Conservation (phyloP, 2,329 filamentous ascomycete genomes). For the Neopestalotiopsis clavispora region DNA sequence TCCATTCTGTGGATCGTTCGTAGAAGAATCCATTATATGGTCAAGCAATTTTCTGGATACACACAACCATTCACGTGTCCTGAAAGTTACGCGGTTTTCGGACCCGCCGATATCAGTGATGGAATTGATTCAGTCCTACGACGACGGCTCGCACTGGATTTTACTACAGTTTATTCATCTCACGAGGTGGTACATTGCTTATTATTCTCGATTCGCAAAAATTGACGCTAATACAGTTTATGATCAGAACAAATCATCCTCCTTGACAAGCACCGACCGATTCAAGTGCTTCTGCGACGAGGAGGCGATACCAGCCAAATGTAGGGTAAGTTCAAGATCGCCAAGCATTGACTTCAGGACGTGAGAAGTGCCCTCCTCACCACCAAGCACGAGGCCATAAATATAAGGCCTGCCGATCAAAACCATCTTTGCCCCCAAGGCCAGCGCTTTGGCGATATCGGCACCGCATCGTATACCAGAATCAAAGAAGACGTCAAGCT, state of each 20-base stretch:
- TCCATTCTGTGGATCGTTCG: not conserved
- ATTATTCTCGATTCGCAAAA: not conserved
- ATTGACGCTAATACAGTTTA: not conserved
- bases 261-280: slow-evolving; percentile 24
- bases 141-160: not conserved
- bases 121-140: not conserved
- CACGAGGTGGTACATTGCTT: not conserved
- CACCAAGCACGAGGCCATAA: slow-evolving; percentile 40
- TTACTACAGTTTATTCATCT: not conserved
- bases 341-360: slow-evolving; percentile 32
- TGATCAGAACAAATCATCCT: slow-evolving; percentile 28
- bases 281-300: slow-evolving; percentile 24
- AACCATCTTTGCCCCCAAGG: slow-evolving; percentile 60
- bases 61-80: not conserved
- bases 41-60: not conserved
- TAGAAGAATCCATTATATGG: not conserved
- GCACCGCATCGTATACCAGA: slow-evolving; percentile 63
- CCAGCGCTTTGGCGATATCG: slow-evolving; percentile 64
- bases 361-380: slow-evolving; percentile 32
- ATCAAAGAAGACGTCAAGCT: slow-evolving; percentile 66
- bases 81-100: not conserved
- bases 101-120: not conserved
- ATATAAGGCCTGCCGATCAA: slow-evolving; percentile 66
- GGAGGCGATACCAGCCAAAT: slow-evolving; percentile 30
- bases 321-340: slow-evolving; percentile 33